Base-by-base conservation (phyloP, 1,139 yeast species). In the Blastobotrys niveus region DNA sequence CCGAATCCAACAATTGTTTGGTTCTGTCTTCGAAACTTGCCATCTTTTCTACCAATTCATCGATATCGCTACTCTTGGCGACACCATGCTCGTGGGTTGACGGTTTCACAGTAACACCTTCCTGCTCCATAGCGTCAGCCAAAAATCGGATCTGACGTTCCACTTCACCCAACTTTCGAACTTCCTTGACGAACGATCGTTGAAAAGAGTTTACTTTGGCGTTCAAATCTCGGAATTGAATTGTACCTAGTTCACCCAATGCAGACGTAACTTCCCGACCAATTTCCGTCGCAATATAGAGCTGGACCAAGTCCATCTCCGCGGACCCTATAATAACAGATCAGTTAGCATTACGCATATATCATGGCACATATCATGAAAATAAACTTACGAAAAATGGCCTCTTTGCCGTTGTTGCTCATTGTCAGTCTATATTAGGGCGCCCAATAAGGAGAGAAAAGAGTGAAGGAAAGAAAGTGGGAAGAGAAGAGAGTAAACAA, bases 271-370 rank as follows among this genome's bases (percentile, higher is more conserved):
- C 80, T 50, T 88, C 95, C 51, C 97, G 73, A 6, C 95, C 85
- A 49, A 87, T 78, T 63, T 91, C 98, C 27, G 82, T 78, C n/a
- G 97, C 87, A 43, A 91, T 80, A 64, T 85, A 91, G 61, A 91
- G 76, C 68, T 91, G 97, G 34, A 89, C 88, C 52, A 89, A 73
- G 36, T 88, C 75, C 97, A 91, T 89, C 48, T 93, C 95, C 67
- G 97, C 96, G 45, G 96, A 85, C 67, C 94, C 73, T 70, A 43
- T 25, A 34, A n/a, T n/a, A n/a, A n/a, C n/a, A n/a, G n/a, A 18
- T n/a, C 15, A 12, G 35, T 31, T 38, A 17, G 43, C 21, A n/a
- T n/a, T n/a, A n/a, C 38, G n/a, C n/a, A n/a, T n/a, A 12, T 40
- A 48, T 26, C 41, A 21, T 18, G 15, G 2, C 18, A 24, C n/a